These are phyloP conservation scores for Naegleria gruberi DNA, from an alignment of 208 protist genomes.

Conservation along the genomic window DNA sequence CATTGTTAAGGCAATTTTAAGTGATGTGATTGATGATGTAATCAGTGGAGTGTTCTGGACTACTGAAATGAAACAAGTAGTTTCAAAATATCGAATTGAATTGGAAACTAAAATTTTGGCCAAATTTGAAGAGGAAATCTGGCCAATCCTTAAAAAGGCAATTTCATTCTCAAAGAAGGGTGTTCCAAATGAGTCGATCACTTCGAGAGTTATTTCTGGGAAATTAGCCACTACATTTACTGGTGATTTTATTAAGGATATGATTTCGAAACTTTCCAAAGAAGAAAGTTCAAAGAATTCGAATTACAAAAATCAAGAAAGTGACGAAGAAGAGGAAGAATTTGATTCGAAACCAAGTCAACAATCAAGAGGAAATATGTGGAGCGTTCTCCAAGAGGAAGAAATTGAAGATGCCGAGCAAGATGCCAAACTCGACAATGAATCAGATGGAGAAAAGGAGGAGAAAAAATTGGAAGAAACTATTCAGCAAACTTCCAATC, in stretches of 20 bases:
- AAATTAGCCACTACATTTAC: not conserved
- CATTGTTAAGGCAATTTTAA: not conserved
- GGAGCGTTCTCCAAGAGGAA: not conserved
- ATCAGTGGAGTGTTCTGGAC: not conserved
- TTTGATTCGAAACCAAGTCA: not conserved
- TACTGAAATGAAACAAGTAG: not conserved
- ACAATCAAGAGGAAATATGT: not conserved
- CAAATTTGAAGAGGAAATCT: not conserved
- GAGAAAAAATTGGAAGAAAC: not conserved
- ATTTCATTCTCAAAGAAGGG: not conserved
- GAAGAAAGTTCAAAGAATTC: not conserved
- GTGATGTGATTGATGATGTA: not conserved
- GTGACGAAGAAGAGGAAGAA: not conserved
- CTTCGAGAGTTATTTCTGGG: not conserved
- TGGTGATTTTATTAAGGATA: not conserved
- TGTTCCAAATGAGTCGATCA: not conserved
- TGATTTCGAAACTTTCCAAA: not conserved
- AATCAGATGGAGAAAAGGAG: not conserved
- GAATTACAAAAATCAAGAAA: not conserved
- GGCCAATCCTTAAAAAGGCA: not conserved
- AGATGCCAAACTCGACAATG: not conserved
- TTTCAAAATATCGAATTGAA: not conserved
- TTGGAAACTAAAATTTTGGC: not conserved
- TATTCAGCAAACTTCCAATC: too few species aligned
- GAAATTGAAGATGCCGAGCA: not conserved